These are phyloP conservation scores for Aspergillus sergii DNA, from an alignment of 2,329 filamentous ascomycete species.

Conservation along the genomic window DNA sequence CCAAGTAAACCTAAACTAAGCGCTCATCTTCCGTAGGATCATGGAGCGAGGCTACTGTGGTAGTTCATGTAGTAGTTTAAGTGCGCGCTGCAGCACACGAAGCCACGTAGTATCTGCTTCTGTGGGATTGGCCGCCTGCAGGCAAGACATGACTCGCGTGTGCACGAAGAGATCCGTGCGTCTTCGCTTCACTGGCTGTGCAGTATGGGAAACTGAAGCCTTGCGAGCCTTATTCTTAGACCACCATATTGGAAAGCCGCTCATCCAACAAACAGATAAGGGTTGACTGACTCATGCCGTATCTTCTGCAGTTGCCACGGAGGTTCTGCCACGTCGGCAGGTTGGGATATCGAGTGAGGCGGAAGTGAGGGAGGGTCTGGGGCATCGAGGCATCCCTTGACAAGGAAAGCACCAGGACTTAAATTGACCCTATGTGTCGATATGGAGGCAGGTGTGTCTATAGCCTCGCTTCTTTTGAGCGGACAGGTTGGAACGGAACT, in stretches of 20 bases:
- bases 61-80: no score
- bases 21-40: not conserved
- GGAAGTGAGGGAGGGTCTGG: not conserved
- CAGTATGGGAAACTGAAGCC: not conserved
- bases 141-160: not conserved
- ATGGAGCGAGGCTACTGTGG: not conserved
- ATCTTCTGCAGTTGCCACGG: not conserved
- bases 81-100: not conserved
- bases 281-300: not conserved
- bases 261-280: not conserved
- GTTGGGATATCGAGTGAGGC: not conserved
- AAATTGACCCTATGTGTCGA: not conserved
- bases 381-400: not conserved
- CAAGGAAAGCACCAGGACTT: not conserved
- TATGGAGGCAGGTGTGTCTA: no score
- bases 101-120: not conserved
- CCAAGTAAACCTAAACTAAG: not conserved
- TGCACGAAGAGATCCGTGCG: not conserved
- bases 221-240: not conserved
- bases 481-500: no score
- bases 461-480: no score
- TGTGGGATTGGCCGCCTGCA: not conserved
- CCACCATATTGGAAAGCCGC: not conserved
- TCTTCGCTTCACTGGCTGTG: not conserved
- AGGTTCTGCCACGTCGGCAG: not conserved